phyloP scores from a whole-genome alignment of 495 filamentous ascomycete genomes.

The Jackrogersella minutella region DNA sequence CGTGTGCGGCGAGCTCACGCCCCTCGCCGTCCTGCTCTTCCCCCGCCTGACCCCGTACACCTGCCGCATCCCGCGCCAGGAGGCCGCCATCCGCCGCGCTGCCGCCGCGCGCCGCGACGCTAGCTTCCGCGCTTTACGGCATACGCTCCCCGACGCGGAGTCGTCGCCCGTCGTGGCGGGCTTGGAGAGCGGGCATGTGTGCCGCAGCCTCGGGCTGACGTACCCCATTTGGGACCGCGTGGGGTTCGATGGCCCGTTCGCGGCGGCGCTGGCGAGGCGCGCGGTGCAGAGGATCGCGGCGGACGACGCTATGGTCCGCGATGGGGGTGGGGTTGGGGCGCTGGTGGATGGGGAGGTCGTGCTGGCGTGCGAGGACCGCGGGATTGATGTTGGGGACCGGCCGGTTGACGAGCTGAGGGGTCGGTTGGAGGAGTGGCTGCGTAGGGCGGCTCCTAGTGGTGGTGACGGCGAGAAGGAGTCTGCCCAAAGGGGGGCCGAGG shows the following conservation, averaged over 20 bases:
- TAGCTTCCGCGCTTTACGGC: conserved; percentile 49
- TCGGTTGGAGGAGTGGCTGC: conserved; percentile 48
- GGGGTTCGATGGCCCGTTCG: conserved; percentile 33
- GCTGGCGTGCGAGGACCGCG: conserved; percentile 54
- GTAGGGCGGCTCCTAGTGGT: conserved; percentile 30
- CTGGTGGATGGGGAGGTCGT: conserved; percentile 53
- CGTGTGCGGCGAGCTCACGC: conserved; percentile 85
- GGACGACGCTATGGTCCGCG: conserved; percentile 48
- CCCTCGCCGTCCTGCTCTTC: conserved; percentile 73
- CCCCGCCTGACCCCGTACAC: conserved; percentile 75
- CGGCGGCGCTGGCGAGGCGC: conserved; percentile 13
- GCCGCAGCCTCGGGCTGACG: conserved; percentile 44
- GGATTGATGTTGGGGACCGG: conserved; percentile 46
- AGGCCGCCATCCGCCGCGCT: conserved; percentile 61
- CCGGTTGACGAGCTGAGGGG: conserved; percentile 40
- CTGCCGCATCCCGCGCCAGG: conserved; percentile 81
- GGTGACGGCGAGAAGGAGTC: background rate
- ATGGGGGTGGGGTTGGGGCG: conserved; percentile 46
- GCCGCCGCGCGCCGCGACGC: conserved; percentile 56
- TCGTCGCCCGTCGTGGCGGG: background rate
- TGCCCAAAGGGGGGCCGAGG: conserved; percentile 10
- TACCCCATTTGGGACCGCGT: conserved; percentile 45
- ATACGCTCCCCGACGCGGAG: background rate
- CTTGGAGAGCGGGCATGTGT: conserved; percentile 53
- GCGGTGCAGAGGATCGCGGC: conserved; percentile 43